phyloP scores from a whole-genome alignment of 345 rosid species.

The Eucalyptus marginata region DNA sequence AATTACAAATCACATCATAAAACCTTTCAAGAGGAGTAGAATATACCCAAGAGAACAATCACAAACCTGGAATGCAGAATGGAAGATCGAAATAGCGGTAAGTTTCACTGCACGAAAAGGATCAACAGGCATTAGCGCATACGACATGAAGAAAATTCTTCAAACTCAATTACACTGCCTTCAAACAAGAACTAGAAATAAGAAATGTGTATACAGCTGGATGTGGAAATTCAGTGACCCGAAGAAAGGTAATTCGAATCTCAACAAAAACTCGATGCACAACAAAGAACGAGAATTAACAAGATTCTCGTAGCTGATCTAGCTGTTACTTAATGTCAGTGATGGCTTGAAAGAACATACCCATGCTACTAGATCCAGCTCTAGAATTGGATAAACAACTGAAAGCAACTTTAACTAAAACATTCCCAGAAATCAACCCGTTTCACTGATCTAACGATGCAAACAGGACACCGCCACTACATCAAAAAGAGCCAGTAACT shows the following conservation, averaged over 20 bases:
- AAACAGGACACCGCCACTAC: neutral
- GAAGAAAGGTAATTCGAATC: neutral
- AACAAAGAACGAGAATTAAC: neutral
- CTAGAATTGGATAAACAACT: neutral
- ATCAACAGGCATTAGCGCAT: neutral
- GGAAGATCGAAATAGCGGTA: slow-evolving; percentile 49
- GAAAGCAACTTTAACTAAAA: neutral
- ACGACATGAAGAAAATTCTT: neutral
- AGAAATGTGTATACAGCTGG: neutral
- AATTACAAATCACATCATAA: neutral
- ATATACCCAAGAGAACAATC: neutral
- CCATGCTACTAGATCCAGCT: neutral
- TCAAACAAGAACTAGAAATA: neutral
- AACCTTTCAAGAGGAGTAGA: neutral
- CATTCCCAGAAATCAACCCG: neutral
- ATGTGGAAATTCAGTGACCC: neutral
- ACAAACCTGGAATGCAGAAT: slow-evolving; percentile 38
- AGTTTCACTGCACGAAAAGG: slow-evolving; percentile 24
- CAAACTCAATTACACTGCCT: neutral
- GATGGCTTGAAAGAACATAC: neutral
- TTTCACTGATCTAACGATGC: neutral
- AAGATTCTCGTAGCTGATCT: neutral
- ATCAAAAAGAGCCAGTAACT: neutral
- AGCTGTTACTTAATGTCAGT: neutral
- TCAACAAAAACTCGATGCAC: neutral